Evolutionary conservation across 352 stramenopile genomes (phyloP), one percentile per base, ranked within the genome.

Genomic region (Pythium biforme): DNA sequence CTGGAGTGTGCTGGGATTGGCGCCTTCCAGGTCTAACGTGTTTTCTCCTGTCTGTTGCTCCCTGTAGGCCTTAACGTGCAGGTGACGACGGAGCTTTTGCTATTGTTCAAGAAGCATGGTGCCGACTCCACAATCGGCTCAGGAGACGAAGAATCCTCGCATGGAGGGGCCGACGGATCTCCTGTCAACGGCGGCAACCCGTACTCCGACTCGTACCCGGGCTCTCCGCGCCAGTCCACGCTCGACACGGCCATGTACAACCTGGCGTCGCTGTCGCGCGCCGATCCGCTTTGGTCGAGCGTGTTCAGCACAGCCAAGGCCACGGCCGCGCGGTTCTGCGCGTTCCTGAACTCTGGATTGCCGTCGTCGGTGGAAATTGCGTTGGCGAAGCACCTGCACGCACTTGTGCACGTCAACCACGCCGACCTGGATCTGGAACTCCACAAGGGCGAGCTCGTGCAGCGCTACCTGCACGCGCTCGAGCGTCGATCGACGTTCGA

Each of bases 241-340:
- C 85, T 70, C 9, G 83, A 91, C 23, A 78, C 80, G 23, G 73
- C 83, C 2, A 95, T 95, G 86, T 95, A 95, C 71, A 91, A 88
- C 58, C 64, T 95, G n/a, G 66, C 68, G 17, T 75, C 82, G 25
- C 64, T 95, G 0, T 76, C 82, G 4, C 72, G 76, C 40, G 73
- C 76, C 5, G 62, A 86, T 14, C 69, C 69, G 17, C 69, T 95
- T 3, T 95, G 86, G 86, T 65, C 69, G 5, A 79, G 73, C 17
- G 71, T 93, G 33, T 64, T 81, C 20, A 62, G 76, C 31, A 62
- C 80, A 0, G 79, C 84, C 20, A 72, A 69, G 7, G 62, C 66
- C 14, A 88, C 83, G 0, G 71, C 74, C 0, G 40, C 69, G 17
- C 68, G 63, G 0, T 93, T 90, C 27, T 81, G 89, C 4, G 45